Conservation (phyloP, 805 yeast genomes). For the Barnettozyma pratensis region DNA sequence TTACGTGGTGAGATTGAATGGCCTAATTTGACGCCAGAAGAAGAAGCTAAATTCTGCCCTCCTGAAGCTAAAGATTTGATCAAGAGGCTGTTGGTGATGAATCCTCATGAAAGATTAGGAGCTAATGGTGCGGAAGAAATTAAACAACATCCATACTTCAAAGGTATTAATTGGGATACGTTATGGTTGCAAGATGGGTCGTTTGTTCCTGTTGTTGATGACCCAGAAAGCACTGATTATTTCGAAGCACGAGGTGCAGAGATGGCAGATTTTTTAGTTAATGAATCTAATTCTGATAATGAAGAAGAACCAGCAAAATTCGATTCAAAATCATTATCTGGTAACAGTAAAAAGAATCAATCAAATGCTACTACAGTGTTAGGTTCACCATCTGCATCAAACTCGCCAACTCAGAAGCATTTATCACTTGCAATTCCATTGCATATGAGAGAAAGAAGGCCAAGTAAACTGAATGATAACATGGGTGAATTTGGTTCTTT, state of each 20-base stretch:
- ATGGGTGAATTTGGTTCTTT: constrained; percentile 85
- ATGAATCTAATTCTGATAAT: constrained; percentile 26
- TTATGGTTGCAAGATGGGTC: constrained; percentile 70
- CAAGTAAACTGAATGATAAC: constrained; percentile 61
- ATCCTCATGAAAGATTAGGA: constrained; percentile 71
- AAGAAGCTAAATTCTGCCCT: constrained; percentile 52
- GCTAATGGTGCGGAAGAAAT: constrained; percentile 76
- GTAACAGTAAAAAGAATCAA: constrained; percentile 8
- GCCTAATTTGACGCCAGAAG: constrained; percentile 60
- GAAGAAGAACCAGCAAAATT: constrained; percentile 24
- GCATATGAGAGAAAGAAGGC: constrained; percentile 63
- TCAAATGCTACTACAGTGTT: constrained; percentile 16
- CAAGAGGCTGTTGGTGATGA: constrained; percentile 49
- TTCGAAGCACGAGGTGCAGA: constrained; percentile 90
- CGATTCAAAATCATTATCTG: background rate
- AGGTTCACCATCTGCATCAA: constrained; percentile 26
- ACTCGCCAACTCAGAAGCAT: constrained; percentile 32
- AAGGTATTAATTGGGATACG: constrained; percentile 65
- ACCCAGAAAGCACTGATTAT: constrained; percentile 87
- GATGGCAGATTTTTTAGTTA: constrained; percentile 52
- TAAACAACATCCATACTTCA: constrained; percentile 71
- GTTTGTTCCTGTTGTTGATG: constrained; percentile 71
- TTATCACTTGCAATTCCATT: constrained; percentile 47
- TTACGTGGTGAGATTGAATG: constrained; percentile 70
- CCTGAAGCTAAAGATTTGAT: constrained; percentile 75